Base-by-base conservation (phyloP, 73 alveolate species). In the Paramecium sonneborni region DNA sequence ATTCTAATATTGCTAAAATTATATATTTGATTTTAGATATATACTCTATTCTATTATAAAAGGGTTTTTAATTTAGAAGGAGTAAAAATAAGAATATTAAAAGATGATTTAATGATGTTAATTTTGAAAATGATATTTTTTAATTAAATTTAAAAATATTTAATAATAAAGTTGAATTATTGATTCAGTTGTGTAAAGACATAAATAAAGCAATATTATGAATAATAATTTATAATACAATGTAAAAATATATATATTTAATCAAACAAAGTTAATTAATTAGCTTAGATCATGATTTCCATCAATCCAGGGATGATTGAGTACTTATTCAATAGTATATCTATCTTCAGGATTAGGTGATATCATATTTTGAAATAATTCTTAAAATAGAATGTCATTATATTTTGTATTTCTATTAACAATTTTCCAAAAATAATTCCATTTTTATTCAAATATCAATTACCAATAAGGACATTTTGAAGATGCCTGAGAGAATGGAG, bases 401-500 rank as follows among this genome's bases (percentile, higher is more conserved):
- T 7, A 26, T 26, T 62, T 26, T 23, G 26, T 44, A 24, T 39
- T 62, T 56, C 76, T 88, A 69, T 76, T 85, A 14, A 57, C 91
- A 9, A 41, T 6, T 18, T 76, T 62, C 94, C 94, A 88, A 21
- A 69, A 88, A 1, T 1, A 23, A 12, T 26, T 30, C 69, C 57
- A 88, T 7, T 88, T 70, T 23, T 35, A 34, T 20, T 70, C 48
- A 88, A 20, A 28, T 0, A 88, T 69, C 10, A 70, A 11, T 30
- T 79, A 43, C 91, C 87, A 88, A 69, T 70, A 88, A 0, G 91
- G 85, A 32, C 86, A 76, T 15, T 41, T 23, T 69, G 9, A 6
- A 23, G 74, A 23, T 2, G 85, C 85, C 41, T 67, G 35, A 43
- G 62, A 43, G 46, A 88, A 88, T 26, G 94, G 94, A 41, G 94